Percentiles rank a stretch among this genome's conserved stretches.
Evolutionary conservation across 2,329 filamentous ascomycete species (phyloP).

Genomic region (Niveomyces coronatus): DNA sequence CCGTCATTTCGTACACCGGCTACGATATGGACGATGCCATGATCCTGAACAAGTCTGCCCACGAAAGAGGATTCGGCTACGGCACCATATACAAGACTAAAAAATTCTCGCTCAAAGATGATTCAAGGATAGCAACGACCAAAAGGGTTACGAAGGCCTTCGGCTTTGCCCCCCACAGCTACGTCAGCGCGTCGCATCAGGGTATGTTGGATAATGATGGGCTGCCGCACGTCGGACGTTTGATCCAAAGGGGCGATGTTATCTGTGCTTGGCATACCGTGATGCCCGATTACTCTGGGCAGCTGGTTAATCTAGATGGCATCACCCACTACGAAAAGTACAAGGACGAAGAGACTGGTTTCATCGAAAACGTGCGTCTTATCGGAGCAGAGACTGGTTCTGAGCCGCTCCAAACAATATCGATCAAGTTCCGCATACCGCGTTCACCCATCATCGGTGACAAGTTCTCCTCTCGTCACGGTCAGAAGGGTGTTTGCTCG

Average conservation of each 20-base stretch:
- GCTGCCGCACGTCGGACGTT: slow-evolving; percentile 67
- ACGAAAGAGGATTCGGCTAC: slow-evolving; percentile 91
- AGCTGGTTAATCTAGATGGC: slow-evolving; percentile 76
- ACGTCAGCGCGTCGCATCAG: slow-evolving; percentile 60
- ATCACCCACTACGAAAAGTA: slow-evolving; percentile 85
- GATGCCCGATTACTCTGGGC: slow-evolving; percentile 64
- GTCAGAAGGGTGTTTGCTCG: slow-evolving; percentile 93
- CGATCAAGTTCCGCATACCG: slow-evolving; percentile 86
- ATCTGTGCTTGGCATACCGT: slow-evolving; percentile 88
- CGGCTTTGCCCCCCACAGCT: slow-evolving; percentile 73
- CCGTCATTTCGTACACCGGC: slow-evolving; percentile 95
- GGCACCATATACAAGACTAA: slow-evolving; percentile 98
- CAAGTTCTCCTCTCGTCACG: slow-evolving; percentile 98
- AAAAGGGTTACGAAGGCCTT: slow-evolving; percentile 73
- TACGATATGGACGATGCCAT: slow-evolving; percentile 99
- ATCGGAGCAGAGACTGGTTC: slow-evolving; percentile 76
- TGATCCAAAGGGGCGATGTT: slow-evolving; percentile 70
- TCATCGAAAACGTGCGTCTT: slow-evolving; percentile 84
- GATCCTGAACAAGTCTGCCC: slow-evolving; percentile 96
- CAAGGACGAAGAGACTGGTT: slow-evolving; percentile 82
- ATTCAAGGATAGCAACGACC: slow-evolving; percentile 54
- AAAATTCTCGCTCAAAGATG: slow-evolving; percentile 76
- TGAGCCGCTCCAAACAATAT: slow-evolving; percentile 78
- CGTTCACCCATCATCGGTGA: slow-evolving; percentile 89
- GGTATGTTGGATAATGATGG: slow-evolving; percentile 78